These are phyloP conservation scores for Xylariaceae sp. DNA, from an alignment of 2,329 filamentous ascomycete species.

Conservation along the genomic window DNA sequence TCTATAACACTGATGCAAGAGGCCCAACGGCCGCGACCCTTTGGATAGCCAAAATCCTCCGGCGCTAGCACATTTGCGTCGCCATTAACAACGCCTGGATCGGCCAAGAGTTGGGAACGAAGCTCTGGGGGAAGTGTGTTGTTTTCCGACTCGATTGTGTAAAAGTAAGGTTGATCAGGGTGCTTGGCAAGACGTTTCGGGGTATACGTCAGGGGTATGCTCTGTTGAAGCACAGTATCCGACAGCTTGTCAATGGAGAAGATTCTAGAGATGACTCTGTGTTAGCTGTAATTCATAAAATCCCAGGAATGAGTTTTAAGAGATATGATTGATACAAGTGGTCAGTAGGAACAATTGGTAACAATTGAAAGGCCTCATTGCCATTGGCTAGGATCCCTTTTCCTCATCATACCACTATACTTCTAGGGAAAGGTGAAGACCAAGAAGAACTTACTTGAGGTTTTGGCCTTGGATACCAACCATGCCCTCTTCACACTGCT, in stretches of 20 bases:
- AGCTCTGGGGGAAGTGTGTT: slow-evolving; percentile 83
- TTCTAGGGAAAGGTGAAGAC: slow-evolving; percentile 26
- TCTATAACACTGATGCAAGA: slow-evolving; percentile 94
- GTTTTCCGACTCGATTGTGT: slow-evolving; percentile 90
- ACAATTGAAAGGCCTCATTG: slow-evolving; percentile 56
- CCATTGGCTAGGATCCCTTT: slow-evolving; percentile 54
- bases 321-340: slow-evolving; percentile 28
- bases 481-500: slow-evolving; percentile 89
- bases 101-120: slow-evolving; percentile 67
- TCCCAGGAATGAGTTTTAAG: not conserved
- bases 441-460: slow-evolving; percentile 60
- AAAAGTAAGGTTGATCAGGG: slow-evolving; percentile 84
- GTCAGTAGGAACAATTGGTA: slow-evolving; percentile 99
- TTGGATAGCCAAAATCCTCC: slow-evolving; percentile 84
- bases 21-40: slow-evolving; percentile 82
- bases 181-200: slow-evolving; percentile 84
- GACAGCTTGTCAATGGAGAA: slow-evolving; percentile 86
- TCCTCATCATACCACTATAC: slow-evolving; percentile 57
- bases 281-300: slow-evolving; percentile 23
- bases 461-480: slow-evolving; percentile 90
- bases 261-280: slow-evolving; percentile 56
- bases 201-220: slow-evolving; percentile 83
- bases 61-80: slow-evolving; percentile 68
- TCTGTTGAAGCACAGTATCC: slow-evolving; percentile 81
- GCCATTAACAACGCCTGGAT: slow-evolving; percentile 67